Base-by-base conservation (phyloP, 345 rosid species). In the Euphorbia pulcherrima region DNA sequence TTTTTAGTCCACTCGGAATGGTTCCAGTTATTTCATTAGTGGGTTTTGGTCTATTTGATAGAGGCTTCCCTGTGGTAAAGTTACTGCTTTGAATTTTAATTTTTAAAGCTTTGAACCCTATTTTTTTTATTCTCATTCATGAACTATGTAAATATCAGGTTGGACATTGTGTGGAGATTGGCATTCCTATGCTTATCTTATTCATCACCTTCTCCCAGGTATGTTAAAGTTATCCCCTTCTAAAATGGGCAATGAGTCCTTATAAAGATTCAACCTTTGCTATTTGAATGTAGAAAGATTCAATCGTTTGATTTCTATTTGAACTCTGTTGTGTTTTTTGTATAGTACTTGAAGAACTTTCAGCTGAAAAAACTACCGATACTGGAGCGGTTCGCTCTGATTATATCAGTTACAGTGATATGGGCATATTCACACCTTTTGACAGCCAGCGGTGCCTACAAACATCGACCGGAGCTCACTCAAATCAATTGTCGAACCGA, bases 361-460 rank as follows among this genome's bases (percentile, higher is more conserved):
- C 82, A 67, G 75, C 51, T 75, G 12, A 89, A 80, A 75, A 81
- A 79, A 63, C 74, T 92, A 59, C 99, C 97, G 39, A 65, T 95
- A 65, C 65, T 92, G 6, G 99, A 95, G 80, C 82, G 97, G 62
- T 95, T 91, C 72, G 97, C 93, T 52, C 85, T 95, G 64, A 71
- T 95, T 40, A 87, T 95, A 88, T 83, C 96, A 0, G 52, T 87
- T 56, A 83, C 87, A 37, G 73, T 95, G 0, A 87, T 90, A 75
- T 95, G 99, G 99, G 93, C 96, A 33, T 95, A 91, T 71, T 97
- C 99, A 20, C 99, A 92, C 82, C 80, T 95, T 63, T 80, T 95
- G 84, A 95, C 99, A 58, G 97, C 96, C 18, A 91, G 99, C 74
- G 97, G 97, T 0, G 97, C 97, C 37, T 95, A 95, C 78, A 94